These are phyloP conservation scores for Aquilaria agallochum DNA, from an alignment of 441 rosid genomes.

Conservation along the genomic window DNA sequence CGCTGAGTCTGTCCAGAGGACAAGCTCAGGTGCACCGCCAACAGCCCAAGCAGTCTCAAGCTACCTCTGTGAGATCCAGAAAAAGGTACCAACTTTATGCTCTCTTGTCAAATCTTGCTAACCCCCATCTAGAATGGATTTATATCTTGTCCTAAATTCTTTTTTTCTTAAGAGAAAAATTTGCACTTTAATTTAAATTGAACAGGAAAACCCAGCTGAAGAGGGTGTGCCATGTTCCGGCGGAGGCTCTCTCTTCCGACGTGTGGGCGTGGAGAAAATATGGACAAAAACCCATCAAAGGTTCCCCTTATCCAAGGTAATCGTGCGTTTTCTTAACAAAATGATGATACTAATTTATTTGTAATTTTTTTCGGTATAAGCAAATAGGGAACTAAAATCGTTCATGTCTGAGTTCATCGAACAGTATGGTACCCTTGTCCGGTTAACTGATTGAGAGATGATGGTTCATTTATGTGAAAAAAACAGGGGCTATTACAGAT, in stretches of 20 bases:
- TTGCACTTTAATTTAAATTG: constrained; percentile 1
- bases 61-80: constrained; percentile 55
- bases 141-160: background rate
- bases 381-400: no score
- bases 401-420: constrained; percentile 1
- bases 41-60: constrained; percentile 37
- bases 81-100: constrained; percentile 46
- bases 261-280: constrained; percentile 96
- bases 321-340: background rate
- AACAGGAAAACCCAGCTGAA: constrained; percentile 73
- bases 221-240: constrained; percentile 84
- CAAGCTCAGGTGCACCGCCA: constrained; percentile 18
- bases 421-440: background rate
- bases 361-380: no score
- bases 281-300: constrained; percentile 97
- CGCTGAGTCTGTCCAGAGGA: constrained; percentile 33
- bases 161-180: background rate
- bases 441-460: constrained; percentile 17
- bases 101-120: no score
- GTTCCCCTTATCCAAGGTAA: constrained; percentile 91
- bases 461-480: constrained; percentile 3
- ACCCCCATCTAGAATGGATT: no score
- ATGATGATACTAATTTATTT: no score
- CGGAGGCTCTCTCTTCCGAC: constrained; percentile 74
- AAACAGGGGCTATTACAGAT: constrained; percentile 85